Percentiles rank a stretch among this genome's conserved stretches.
phyloP scores from a whole-genome alignment of 2,329 filamentous ascomycete genomes.

The Acephala macrosclerotiorum region DNA sequence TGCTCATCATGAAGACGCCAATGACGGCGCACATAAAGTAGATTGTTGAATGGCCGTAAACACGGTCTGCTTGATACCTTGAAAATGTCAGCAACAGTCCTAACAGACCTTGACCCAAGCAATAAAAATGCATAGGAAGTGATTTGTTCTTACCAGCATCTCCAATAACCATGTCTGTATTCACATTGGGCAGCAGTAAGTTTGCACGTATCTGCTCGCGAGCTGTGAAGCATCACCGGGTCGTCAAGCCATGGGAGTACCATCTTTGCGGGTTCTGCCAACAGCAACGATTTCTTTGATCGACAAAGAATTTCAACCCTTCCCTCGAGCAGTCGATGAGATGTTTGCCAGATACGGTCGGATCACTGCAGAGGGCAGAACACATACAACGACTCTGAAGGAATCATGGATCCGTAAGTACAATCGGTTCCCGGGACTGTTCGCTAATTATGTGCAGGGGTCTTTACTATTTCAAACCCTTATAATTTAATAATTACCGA shows the following conservation, averaged over 20 bases:
- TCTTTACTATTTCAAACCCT: no score
- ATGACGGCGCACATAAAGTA: conserved; percentile 29
- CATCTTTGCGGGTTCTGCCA: not conserved
- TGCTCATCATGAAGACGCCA: conserved; percentile 21
- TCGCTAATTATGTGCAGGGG: no score
- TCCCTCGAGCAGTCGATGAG: not conserved
- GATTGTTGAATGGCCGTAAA: conserved; percentile 25
- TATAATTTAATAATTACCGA: no score
- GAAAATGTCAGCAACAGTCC: not conserved
- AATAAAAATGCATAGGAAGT: not conserved
- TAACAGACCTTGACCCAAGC: not conserved
- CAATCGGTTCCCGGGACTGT: no score
- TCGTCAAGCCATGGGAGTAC: conserved; percentile 24
- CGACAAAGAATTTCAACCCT: not conserved
- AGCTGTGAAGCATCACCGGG: conserved; percentile 24
- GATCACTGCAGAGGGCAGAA: not conserved
- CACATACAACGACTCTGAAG: not conserved
- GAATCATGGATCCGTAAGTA: not conserved
- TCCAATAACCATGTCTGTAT: conserved; percentile 20
- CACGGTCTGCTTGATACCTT: conserved; percentile 26
- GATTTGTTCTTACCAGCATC: conserved; percentile 18
- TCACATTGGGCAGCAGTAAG: conserved; percentile 20
- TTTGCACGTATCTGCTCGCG: conserved; percentile 20
- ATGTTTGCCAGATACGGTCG: not conserved
- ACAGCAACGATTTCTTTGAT: not conserved